Conservation (phyloP, 768 basidiomycete species). For the Dendrothele bispora region DNA sequence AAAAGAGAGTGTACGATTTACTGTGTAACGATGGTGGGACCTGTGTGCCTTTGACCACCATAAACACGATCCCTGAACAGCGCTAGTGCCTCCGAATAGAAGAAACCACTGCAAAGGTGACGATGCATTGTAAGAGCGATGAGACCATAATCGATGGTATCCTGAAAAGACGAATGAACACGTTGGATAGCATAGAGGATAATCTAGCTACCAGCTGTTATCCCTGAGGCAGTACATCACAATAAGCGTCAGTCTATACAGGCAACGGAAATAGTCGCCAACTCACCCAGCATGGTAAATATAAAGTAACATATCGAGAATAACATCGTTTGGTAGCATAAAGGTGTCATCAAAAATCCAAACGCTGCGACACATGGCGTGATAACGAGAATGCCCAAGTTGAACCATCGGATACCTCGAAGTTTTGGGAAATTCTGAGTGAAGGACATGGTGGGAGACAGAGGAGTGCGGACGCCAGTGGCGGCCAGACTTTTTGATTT, state of each 20-base stretch:
- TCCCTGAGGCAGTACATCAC: conserved; percentile 75
- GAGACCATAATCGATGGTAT: conserved; percentile 58
- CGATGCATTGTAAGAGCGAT: conserved; percentile 54
- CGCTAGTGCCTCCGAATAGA: conserved; percentile 44
- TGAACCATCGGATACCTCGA: conserved; percentile 72
- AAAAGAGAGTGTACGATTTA: too few species aligned
- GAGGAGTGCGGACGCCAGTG: too few species aligned
- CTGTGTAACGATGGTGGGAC: conserved; percentile 51
- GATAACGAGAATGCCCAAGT: conserved; percentile 62
- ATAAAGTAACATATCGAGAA: conserved; percentile 75
- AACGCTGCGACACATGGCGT: conserved; percentile 72
- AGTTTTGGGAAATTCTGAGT: conserved; percentile 42
- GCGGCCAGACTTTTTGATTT: too few species aligned
- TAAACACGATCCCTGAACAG: conserved; percentile 53
- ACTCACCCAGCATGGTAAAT: conserved; percentile 82
- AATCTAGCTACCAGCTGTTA: conserved; percentile 18
- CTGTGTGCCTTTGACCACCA: conserved; percentile 61
- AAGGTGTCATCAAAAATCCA: conserved; percentile 53
- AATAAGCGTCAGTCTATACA: conserved; percentile 10
- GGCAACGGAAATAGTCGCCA: conserved; percentile 23
- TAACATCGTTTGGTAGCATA: conserved; percentile 50
- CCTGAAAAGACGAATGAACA: conserved; percentile 22
- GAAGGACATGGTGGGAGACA: too few species aligned
- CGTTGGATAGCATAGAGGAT: not conserved
- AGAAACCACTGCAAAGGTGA: conserved; percentile 46